Evolutionary conservation across 108 stramenopile species (phyloP), one percentile per base, ranked within the genome.

Genomic region (Pseudonitzschia pungens): DNA sequence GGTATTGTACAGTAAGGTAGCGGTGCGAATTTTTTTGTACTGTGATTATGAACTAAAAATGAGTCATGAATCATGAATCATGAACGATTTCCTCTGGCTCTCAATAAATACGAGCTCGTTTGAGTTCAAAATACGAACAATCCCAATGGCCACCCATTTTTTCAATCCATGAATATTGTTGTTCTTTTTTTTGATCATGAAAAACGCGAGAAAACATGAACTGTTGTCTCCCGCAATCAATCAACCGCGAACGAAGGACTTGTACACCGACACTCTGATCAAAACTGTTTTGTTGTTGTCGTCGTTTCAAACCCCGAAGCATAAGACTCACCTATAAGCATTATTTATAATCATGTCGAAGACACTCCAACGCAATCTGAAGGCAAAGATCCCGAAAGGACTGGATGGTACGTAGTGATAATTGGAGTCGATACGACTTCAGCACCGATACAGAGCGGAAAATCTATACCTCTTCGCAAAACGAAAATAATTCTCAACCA

Each of bases 321-420:
- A 8, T 14, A 2, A 12, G 18, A 18, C 14, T 48, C 14, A 4
- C 14, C 45, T 21, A 15, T 27, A 33, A 68, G 2, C 31, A 68
- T 24, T 57, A 68, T 24, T 57, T 11, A 75, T 18, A 54, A 84
- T 48, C 72, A 90, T 90, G 89, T 83, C 83, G 57, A 88, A 87
- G 73, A 74, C 85, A 52, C 77, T 86, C 10, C 87, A 90, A 40
- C 77, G 82, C 24, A 90, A 73, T 68, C 83, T 90, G 21, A 84
- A 88, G 66, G 84, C 86, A 68, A 90, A 83, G 76, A 86, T 88
- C 55, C 84, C 85, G 11, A 62, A 62, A 45, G 77, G 77, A n/a
- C 70, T 88, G 24, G 65, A 86, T 75, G 89, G 89, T 90, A 60
- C 48, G 83, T 68, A 65, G 16, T 41, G 45, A 48, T 48, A n/a